Percentiles rank a stretch among this genome's conserved stretches.
phyloP scores from a whole-genome alignment of 2,329 filamentous ascomycete species.

The Sordariomycetes sp. region DNA sequence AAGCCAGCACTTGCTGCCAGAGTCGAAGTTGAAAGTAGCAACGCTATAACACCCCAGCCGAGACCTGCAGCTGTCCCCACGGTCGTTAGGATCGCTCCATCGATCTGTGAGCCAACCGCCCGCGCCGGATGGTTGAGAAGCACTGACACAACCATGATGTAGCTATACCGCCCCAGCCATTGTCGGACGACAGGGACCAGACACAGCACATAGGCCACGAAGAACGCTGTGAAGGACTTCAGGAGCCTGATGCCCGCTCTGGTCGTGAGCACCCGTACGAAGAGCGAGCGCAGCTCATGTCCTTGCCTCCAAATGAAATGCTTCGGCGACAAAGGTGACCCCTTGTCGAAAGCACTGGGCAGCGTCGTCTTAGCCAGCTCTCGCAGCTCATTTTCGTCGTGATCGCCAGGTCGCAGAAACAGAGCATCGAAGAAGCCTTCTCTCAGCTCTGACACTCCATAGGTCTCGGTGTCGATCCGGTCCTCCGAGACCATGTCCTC shows the following conservation, averaged over 20 bases:
- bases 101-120: slow-evolving; percentile 46
- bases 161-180: slow-evolving; percentile 45
- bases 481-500: slow-evolving; percentile 22
- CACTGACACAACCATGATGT: slow-evolving; percentile 47
- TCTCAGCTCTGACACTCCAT: slow-evolving; percentile 31
- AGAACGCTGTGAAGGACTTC: slow-evolving; percentile 48
- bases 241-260: slow-evolving; percentile 39
- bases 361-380: slow-evolving; percentile 32
- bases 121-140: slow-evolving; percentile 49
- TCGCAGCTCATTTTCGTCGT: slow-evolving; percentile 19
- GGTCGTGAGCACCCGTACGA: slow-evolving; percentile 24
- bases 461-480: slow-evolving; percentile 26
- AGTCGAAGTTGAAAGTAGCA: slow-evolving; percentile 44
- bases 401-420: slow-evolving; percentile 30
- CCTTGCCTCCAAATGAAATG: slow-evolving; percentile 38
- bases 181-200: slow-evolving; percentile 35
- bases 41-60: slow-evolving; percentile 43
- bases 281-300: slow-evolving; percentile 31
- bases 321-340: slow-evolving; percentile 33
- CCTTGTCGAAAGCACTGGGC: slow-evolving; percentile 34
- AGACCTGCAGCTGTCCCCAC: slow-evolving; percentile 43
- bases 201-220: slow-evolving; percentile 45
- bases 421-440: slow-evolving; percentile 39
- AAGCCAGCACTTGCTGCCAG: slow-evolving; percentile 34
- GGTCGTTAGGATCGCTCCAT: slow-evolving; percentile 44